Evolutionary conservation across 2,329 filamentous ascomycete species (phyloP).

Genomic region (Colletotrichum orbiculare): DNA sequence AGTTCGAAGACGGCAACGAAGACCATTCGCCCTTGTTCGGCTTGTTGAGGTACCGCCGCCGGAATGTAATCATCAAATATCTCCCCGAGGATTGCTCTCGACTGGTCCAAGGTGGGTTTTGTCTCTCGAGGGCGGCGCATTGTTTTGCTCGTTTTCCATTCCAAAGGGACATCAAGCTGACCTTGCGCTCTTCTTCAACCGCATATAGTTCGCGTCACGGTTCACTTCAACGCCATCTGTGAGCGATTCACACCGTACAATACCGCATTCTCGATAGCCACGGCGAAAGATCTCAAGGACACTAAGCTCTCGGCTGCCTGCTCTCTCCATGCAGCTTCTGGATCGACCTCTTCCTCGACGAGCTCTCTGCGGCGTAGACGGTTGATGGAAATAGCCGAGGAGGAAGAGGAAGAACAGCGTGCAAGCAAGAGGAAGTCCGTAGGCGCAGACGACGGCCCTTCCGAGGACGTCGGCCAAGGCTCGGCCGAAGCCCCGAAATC

Average conservation of each 20-base stretch:
- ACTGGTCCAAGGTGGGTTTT: slow-evolving; percentile 83
- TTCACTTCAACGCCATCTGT: slow-evolving; percentile 75
- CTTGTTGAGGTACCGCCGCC: slow-evolving; percentile 87
- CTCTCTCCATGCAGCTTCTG: slow-evolving; percentile 87
- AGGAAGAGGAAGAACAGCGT: slow-evolving; percentile 80
- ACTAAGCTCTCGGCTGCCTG: slow-evolving; percentile 88
- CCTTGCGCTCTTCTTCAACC: slow-evolving; percentile 22
- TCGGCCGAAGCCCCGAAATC: slow-evolving; percentile 44
- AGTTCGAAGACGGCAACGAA: slow-evolving; percentile 65
- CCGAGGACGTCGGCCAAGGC: slow-evolving; percentile 39
- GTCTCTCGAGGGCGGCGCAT: slow-evolving; percentile 16
- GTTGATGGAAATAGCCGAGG: slow-evolving; percentile 93
- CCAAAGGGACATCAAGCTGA: slow-evolving; percentile 31
- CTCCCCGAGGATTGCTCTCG: slow-evolving; percentile 91
- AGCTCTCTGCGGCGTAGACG: slow-evolving; percentile 82
- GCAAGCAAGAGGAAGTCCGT: slow-evolving; percentile 69
- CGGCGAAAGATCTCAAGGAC: slow-evolving; percentile 84
- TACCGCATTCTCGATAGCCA: slow-evolving; percentile 80
- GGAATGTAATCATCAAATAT: slow-evolving; percentile 93
- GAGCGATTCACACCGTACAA: slow-evolving; percentile 87
- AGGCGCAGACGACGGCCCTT: slow-evolving; percentile 57
- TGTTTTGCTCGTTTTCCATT: slow-evolving; percentile 23
- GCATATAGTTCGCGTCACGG: slow-evolving; percentile 79
- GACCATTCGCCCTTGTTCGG: slow-evolving; percentile 92
- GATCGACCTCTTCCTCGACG: slow-evolving; percentile 85